Evolutionary conservation across 2,329 filamentous ascomycete species (phyloP).

Genomic region (Kalmusia sp.): DNA sequence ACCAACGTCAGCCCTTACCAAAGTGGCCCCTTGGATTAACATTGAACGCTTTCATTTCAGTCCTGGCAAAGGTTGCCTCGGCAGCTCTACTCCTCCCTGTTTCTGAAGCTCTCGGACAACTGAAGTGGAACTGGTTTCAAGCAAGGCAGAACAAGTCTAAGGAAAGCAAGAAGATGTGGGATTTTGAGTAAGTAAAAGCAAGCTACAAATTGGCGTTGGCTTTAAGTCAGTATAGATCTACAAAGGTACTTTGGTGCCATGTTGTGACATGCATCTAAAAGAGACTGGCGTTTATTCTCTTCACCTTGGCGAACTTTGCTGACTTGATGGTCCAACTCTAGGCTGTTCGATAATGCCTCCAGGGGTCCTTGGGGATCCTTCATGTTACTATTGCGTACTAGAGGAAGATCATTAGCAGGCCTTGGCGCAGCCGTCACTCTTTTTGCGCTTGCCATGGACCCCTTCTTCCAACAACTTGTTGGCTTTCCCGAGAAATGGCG

Average conservation of each 20-base stretch:
- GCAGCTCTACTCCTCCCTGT: constrained; percentile 30
- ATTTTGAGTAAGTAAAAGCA: constrained; percentile 29
- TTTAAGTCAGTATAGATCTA: constrained; percentile 7
- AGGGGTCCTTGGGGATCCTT: constrained; percentile 20
- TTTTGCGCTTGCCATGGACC: constrained; percentile 23
- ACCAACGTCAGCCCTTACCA: background rate
- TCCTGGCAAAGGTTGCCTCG: constrained; percentile 23
- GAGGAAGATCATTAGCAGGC: constrained; percentile 15
- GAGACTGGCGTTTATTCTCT: background rate
- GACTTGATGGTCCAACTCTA: constrained; percentile 3
- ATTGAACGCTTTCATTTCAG: constrained; percentile 20
- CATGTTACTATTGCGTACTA: constrained; percentile 16
- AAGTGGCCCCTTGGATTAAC: constrained; percentile 16
- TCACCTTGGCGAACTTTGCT: background rate
- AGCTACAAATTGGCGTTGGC: background rate
- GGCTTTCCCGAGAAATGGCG: constrained; percentile 11
- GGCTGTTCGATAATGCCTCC: constrained; percentile 14
- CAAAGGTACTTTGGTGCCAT: constrained; percentile 3
- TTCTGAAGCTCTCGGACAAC: constrained; percentile 32
- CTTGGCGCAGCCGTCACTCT: constrained; percentile 23
- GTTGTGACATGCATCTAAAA: background rate
- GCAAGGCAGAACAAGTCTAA: constrained; percentile 8
- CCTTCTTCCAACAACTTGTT: constrained; percentile 29
- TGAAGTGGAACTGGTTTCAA: constrained; percentile 36
- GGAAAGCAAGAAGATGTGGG: constrained; percentile 26